These are phyloP conservation scores for Kuraishia ogatae DNA, from an alignment of 805 yeast species.

Conservation along the genomic window DNA sequence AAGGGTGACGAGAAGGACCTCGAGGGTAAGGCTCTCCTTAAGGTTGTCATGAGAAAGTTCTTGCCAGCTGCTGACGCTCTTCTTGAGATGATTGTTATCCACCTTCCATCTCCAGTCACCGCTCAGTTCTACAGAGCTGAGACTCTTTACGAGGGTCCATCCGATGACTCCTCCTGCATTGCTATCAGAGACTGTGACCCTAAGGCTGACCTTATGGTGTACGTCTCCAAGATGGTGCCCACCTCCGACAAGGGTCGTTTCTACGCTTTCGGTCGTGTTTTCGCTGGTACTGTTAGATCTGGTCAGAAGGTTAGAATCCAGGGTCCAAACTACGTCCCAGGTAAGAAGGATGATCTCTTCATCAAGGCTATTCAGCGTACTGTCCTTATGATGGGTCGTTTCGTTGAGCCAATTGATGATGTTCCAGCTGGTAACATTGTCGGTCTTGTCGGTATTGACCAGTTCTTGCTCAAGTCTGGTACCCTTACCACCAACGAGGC, in stretches of 20 bases:
- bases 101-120: conserved; percentile 99
- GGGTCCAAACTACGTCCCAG: conserved; percentile 99
- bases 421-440: conserved; percentile 99
- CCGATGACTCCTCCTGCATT: conserved; percentile 80
- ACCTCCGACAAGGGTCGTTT: conserved; percentile 99
- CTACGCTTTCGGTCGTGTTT: conserved; percentile 99
- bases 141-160: conserved; percentile 98
- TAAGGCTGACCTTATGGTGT: conserved; percentile 94
- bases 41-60: conserved; percentile 99
- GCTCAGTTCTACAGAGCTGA: conserved; percentile 99
- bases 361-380: conserved; percentile 97
- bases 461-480: conserved; percentile 99
- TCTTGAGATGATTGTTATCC: conserved; percentile 96
- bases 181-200: conserved; percentile 99
- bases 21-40: conserved; percentile 97
- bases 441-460: conserved; percentile 99
- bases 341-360: conserved; percentile 97
- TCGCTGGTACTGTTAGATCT: conserved; percentile 98
- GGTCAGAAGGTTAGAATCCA: conserved; percentile 99
- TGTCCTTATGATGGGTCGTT: conserved; percentile 99
- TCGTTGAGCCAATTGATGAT: conserved; percentile 96
- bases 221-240: conserved; percentile 99
- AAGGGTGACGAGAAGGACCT: conserved; percentile 97
- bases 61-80: conserved; percentile 99
- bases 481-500: conserved; percentile 94